Evolutionary conservation across 2,329 filamentous ascomycete species (phyloP).

Genomic region (Scolecobasidium constrictum): DNA sequence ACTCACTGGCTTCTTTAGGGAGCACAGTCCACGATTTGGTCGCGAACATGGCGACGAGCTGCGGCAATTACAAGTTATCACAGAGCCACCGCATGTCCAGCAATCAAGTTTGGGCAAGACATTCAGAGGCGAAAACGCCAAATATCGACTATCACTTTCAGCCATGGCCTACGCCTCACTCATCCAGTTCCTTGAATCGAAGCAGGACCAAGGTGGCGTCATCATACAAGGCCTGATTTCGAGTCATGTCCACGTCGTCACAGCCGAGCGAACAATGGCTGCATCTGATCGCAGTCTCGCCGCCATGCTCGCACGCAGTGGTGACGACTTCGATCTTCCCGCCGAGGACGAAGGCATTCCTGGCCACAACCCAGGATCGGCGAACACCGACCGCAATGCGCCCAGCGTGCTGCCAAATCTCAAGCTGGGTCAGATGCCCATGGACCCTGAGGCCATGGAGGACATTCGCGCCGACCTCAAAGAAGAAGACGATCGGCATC

Average conservation of each 20-base stretch:
- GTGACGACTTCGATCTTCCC: slow-evolving; percentile 46
- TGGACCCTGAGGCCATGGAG: slow-evolving; percentile 70
- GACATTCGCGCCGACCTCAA: slow-evolving; percentile 82
- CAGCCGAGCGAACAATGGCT: slow-evolving; percentile 43
- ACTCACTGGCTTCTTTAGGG: slow-evolving; percentile 60
- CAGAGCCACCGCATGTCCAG: slow-evolving; percentile 64
- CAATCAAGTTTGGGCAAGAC: slow-evolving; percentile 69
- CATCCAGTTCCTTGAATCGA: slow-evolving; percentile 81
- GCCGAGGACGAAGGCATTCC: slow-evolving; percentile 60
- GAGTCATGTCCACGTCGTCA: slow-evolving; percentile 47
- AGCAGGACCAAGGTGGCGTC: slow-evolving; percentile 67
- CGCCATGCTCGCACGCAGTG: slow-evolving; percentile 45
- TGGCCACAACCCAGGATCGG: slow-evolving; percentile 54
- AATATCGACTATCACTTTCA: slow-evolving; percentile 84
- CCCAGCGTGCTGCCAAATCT: slow-evolving; percentile 50
- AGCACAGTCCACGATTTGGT: slow-evolving; percentile 60
- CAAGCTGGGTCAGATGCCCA: slow-evolving; percentile 69
- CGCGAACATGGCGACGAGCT: slow-evolving; percentile 72
- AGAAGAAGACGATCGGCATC: slow-evolving; percentile 70
- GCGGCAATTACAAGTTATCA: slow-evolving; percentile 61
- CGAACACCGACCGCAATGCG: slow-evolving; percentile 47
- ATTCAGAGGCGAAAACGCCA: slow-evolving; percentile 68
- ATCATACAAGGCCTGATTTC: slow-evolving; percentile 66
- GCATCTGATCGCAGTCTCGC: slow-evolving; percentile 50
- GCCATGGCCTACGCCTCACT: slow-evolving; percentile 72